phyloP scores from a whole-genome alignment of 2,329 filamentous ascomycete species.

The Ophidiomyces ophidiicola region DNA sequence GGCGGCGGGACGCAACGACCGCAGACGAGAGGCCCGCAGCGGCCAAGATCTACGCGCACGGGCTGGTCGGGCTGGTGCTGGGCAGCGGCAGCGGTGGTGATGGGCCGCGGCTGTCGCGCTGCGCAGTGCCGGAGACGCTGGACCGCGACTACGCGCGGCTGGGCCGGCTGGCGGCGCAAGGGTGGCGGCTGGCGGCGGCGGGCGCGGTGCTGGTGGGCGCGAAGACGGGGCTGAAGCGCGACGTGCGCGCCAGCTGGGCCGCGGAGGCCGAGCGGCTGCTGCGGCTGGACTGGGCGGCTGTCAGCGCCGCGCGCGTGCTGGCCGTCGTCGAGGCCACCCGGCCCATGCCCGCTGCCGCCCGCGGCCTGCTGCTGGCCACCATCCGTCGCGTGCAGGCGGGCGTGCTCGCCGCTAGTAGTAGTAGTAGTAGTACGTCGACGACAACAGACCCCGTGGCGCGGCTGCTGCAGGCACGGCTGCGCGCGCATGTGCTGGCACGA shows the following conservation, averaged over 20 bases:
- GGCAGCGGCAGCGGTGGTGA: slow-evolving; percentile 41
- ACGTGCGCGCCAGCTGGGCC: slow-evolving; percentile 53
- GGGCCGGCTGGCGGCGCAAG: slow-evolving; percentile 40
- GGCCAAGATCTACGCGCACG: slow-evolving; percentile 45
- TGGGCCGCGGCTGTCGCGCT: slow-evolving; percentile 15
- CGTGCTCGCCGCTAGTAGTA: no score
- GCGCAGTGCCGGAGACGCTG: slow-evolving; percentile 48
- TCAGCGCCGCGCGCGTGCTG: slow-evolving; percentile 31
- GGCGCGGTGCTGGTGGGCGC: slow-evolving; percentile 52
- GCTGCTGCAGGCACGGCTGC: slow-evolving; percentile 47
- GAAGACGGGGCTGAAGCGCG: slow-evolving; percentile 54
- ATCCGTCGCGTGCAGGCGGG: no score
- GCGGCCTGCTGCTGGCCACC: slow-evolving; percentile 36
- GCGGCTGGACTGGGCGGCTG: slow-evolving; percentile 36
- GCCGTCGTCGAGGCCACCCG: slow-evolving; percentile 39
- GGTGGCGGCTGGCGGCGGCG: slow-evolving; percentile 47
- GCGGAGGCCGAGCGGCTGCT: slow-evolving; percentile 48
- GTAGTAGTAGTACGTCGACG: no score
- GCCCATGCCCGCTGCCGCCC: slow-evolving; percentile 37
- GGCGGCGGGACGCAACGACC: slow-evolving; percentile 35
- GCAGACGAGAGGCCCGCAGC: slow-evolving; percentile 25
- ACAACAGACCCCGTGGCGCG: slow-evolving; percentile 50
- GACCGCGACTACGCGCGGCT: slow-evolving; percentile 45
- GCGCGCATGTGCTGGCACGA: slow-evolving; percentile 43
- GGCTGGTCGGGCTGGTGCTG: slow-evolving; percentile 47